Percentiles rank a stretch among this genome's conserved stretches.
Conservation (phyloP, 2,329 filamentous ascomycete genomes). For the Blumeria hordei region DNA sequence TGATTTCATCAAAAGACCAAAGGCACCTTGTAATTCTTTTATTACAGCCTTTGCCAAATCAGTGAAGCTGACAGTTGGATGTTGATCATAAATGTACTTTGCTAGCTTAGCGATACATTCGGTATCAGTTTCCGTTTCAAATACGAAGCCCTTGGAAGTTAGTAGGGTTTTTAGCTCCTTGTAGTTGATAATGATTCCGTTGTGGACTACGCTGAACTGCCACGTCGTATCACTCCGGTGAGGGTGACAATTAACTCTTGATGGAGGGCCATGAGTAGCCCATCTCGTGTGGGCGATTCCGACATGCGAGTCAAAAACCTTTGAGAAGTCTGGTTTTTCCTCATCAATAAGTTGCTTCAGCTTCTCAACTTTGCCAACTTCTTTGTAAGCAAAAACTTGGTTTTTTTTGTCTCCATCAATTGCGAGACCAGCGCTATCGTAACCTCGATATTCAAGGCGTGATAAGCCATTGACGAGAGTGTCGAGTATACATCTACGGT, state of each 20-base stretch:
- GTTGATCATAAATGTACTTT: slow-evolving; percentile 92
- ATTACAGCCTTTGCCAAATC: slow-evolving; percentile 94
- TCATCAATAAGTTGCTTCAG: slow-evolving; percentile 80
- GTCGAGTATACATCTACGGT: slow-evolving; percentile 85
- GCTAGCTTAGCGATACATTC: slow-evolving; percentile 98
- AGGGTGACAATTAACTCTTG: slow-evolving; percentile 41
- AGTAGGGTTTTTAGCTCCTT: slow-evolving; percentile 94
- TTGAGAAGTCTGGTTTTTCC: slow-evolving; percentile 60
- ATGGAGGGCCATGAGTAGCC: slow-evolving; percentile 92
- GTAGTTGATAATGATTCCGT: slow-evolving; percentile 99
- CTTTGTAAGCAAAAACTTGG: slow-evolving; percentile 91
- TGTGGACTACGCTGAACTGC: slow-evolving; percentile 96
- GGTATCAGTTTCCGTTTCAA: slow-evolving; percentile 97
- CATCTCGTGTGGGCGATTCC: slow-evolving; percentile 98
- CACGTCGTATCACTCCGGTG: slow-evolving; percentile 63
- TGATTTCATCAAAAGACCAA: slow-evolving; percentile 92
- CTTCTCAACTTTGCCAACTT: slow-evolving; percentile 97
- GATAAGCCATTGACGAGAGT: slow-evolving; percentile 90
- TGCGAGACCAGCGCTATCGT: slow-evolving; percentile 89
- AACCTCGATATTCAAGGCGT: slow-evolving; percentile 93
- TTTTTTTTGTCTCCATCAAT: slow-evolving; percentile 98
- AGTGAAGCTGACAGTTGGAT: slow-evolving; percentile 87
- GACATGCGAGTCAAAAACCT: slow-evolving; percentile 92
- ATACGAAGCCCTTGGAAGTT: slow-evolving; percentile 84
- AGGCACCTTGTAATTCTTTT: slow-evolving; percentile 92